phyloP scores from a whole-genome alignment of 495 filamentous ascomycete species.

The Penicillium riverlandense region DNA sequence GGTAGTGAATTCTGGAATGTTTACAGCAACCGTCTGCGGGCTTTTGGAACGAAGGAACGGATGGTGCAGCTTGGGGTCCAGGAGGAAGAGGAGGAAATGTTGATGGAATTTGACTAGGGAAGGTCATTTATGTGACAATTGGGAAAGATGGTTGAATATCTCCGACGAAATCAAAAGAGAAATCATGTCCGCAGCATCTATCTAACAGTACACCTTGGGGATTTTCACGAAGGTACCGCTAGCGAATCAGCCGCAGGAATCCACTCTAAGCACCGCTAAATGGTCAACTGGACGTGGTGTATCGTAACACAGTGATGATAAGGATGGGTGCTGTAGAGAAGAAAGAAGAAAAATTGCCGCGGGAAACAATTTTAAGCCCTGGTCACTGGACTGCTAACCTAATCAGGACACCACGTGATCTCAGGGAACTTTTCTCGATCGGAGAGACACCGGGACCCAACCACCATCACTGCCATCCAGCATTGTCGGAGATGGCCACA shows the following conservation, averaged over 20 bases:
- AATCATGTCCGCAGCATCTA: constrained; percentile 54
- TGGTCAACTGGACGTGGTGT: constrained; percentile 52
- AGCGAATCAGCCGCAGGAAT: constrained; percentile 60
- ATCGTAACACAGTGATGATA: constrained; percentile 53
- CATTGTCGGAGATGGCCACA: constrained; percentile 29
- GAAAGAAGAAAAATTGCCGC: constrained; percentile 18
- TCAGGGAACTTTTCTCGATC: constrained; percentile 35
- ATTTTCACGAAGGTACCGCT: constrained; percentile 55
- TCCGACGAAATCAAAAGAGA: too few species aligned
- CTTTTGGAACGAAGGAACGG: constrained; percentile 56
- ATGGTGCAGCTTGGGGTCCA: constrained; percentile 31
- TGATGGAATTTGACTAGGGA: too few species aligned
- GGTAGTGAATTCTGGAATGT: constrained; percentile 50
- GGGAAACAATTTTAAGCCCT: constrained; percentile 11
- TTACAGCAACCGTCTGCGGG: constrained; percentile 58
- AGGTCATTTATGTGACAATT: too few species aligned
- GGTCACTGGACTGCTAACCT: constrained; percentile 10
- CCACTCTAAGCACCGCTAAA: constrained; percentile 56
- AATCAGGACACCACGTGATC: constrained; percentile 27
- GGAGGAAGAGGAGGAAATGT: neutral
- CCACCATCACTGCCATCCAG: constrained; percentile 7
- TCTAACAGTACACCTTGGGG: constrained; percentile 62
- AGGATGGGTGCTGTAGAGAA: constrained; percentile 47
- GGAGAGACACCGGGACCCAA: constrained; percentile 10
- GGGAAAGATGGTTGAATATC: neutral